These are phyloP conservation scores for Albatrellus ellisii DNA, from an alignment of 768 basidiomycete genomes.

Conservation along the genomic window DNA sequence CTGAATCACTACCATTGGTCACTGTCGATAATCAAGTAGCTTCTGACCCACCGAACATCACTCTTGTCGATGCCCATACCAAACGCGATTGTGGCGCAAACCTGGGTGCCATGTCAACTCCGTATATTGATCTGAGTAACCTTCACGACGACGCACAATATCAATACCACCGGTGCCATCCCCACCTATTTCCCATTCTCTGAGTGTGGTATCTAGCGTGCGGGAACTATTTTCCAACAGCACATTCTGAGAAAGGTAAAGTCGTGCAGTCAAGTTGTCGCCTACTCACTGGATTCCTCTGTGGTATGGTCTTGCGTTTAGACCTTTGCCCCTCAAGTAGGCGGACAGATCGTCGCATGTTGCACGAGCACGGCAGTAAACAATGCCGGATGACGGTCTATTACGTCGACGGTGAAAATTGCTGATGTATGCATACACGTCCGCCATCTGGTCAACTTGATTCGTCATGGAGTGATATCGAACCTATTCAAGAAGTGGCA, in stretches of 20 bases:
- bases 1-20: conserved; percentile 18
- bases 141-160: conserved; percentile 31
- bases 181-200: conserved; percentile 46
- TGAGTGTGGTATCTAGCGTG: conserved; percentile 37
- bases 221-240: conserved; percentile 22
- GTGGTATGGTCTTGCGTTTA: conserved; percentile 65
- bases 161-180: conserved; percentile 42
- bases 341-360: conserved; percentile 56
- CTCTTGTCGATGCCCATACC: conserved; percentile 82
- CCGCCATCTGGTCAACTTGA: conserved; percentile 41
- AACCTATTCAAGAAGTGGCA: conserved; percentile 29
- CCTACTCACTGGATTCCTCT: conserved; percentile 43
- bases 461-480: conserved; percentile 47
- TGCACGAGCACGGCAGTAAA: conserved; percentile 60
- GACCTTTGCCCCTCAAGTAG: conserved; percentile 51
- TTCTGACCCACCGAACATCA: conserved; percentile 43
- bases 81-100: conserved; percentile 74
- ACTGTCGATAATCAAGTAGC: background rate
- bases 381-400: conserved; percentile 51
- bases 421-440: conserved; percentile 54
- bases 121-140: background rate
- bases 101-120: conserved; percentile 23
- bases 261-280: background rate
- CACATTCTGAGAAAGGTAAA: conserved; percentile 1
- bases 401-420: conserved; percentile 47